Evolutionary conservation across 371 early-diverging fungal species (phyloP).

Genomic region (Actinomucor elegans): DNA sequence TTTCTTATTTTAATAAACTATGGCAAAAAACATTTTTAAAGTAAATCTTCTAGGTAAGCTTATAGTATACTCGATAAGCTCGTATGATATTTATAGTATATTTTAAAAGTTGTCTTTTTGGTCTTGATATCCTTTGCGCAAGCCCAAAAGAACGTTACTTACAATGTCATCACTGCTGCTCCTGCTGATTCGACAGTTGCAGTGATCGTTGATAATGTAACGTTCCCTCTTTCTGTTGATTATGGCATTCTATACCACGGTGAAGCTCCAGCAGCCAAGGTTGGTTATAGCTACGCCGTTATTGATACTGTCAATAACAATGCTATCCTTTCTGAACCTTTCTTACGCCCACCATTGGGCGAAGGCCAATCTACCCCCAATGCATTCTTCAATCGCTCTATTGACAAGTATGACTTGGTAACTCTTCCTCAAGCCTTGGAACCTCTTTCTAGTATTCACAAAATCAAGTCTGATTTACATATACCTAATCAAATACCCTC

Average conservation of each 20-base stretch:
- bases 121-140: too few relatives aligned
- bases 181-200: neutral
- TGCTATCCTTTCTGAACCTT: conserved; percentile 5
- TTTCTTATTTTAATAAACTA: too few relatives aligned
- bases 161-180: conserved; percentile 7
- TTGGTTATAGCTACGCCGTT: conserved; percentile 12
- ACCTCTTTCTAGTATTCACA: neutral
- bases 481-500: conserved; percentile 30
- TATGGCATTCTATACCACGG: conserved; percentile 12
- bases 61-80: too few relatives aligned
- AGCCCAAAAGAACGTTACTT: conserved; percentile 5
- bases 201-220: conserved; percentile 5
- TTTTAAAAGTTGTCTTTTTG: too few relatives aligned
- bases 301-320: neutral
- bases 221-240: neutral
- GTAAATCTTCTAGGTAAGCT: too few relatives aligned
- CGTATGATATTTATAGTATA: too few relatives aligned
- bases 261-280: conserved; percentile 11
- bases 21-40: too few relatives aligned
- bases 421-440: neutral
- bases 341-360: neutral
- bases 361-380: conserved; percentile 1
- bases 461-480: conserved; percentile 13
- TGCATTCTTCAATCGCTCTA: conserved; percentile 19
- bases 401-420: neutral